Conservation (phyloP, 345 rosid species). For the Populus euphratica region DNA sequence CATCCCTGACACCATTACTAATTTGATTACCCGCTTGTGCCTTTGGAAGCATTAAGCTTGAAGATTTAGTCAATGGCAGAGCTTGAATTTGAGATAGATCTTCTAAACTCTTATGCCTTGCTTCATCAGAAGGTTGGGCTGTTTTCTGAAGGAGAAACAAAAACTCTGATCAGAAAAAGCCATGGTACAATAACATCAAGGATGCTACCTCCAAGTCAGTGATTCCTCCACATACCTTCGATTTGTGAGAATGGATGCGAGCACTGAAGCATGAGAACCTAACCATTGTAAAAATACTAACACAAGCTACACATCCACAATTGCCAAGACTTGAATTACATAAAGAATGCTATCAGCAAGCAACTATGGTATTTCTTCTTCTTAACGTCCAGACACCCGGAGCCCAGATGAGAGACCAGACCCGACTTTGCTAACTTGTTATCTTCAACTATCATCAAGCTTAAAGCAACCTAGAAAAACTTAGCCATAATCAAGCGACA, state of each 20-base stretch:
- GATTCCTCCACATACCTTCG: slow-evolving; percentile 50
- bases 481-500: slow-evolving; percentile 98
- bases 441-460: slow-evolving; percentile 22
- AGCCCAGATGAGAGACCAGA: slow-evolving; percentile 19
- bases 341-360: slow-evolving; percentile 12
- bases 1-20: slow-evolving; percentile 24
- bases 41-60: slow-evolving; percentile 28
- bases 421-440: slow-evolving; percentile 17
- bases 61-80: slow-evolving; percentile 27
- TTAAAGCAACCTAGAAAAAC: slow-evolving; percentile 26
- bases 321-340: slow-evolving; percentile 8
- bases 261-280: slow-evolving; percentile 87
- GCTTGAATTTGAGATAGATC: no score
- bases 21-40: slow-evolving; percentile 26
- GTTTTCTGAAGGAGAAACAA: slow-evolving; percentile 35
- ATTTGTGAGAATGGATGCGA: slow-evolving; percentile 42
- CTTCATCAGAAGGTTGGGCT: slow-evolving; percentile 13
- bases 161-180: slow-evolving; percentile 14
- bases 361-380: slow-evolving; percentile 12
- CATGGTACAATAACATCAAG: not conserved
- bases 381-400: slow-evolving; percentile 25
- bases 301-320: slow-evolving; percentile 42
- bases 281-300: slow-evolving; percentile 50
- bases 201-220: slow-evolving; percentile 13
- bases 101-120: no score